Evolutionary conservation across 1,139 yeast species (phyloP).

Genomic region (Yamadazyma mexicana): DNA sequence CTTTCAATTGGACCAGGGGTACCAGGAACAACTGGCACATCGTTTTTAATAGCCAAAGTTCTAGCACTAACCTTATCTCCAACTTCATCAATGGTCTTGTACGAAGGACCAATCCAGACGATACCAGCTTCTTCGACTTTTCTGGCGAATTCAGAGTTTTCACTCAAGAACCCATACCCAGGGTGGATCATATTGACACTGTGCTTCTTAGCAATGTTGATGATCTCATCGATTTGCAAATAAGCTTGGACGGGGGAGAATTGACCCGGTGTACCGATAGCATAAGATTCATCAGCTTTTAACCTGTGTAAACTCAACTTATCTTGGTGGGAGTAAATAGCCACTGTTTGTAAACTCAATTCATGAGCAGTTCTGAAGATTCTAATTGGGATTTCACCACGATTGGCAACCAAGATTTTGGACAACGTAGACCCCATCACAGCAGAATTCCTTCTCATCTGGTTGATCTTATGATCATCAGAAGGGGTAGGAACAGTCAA

Average conservation of each 20-base stretch:
- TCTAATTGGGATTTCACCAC: conserved; percentile 92
- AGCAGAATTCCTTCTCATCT: conserved; percentile 62
- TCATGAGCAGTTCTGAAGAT: conserved; percentile 98
- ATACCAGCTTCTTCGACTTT: conserved; percentile 91
- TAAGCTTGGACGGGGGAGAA: conserved; percentile 96
- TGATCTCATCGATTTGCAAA: conserved; percentile 92
- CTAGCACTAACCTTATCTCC: conserved; percentile 98
- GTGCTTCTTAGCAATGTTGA: conserved; percentile 84
- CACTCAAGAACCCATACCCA: conserved; percentile 95
- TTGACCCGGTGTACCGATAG: conserved; percentile 86
- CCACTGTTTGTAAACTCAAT: conserved; percentile 95
- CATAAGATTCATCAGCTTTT: conserved; percentile 91
- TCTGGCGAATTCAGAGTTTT: conserved; percentile 90
- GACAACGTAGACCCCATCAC: conserved; percentile 60
- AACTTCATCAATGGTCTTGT: conserved; percentile 87
- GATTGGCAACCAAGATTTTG: conserved; percentile 86
- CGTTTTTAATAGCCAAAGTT: conserved; percentile 72
- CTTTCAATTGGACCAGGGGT: conserved; percentile 94
- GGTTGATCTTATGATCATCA: conserved; percentile 34
- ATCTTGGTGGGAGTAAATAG: conserved; percentile 96
- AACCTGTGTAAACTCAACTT: conserved; percentile 91
- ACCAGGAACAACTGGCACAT: conserved; percentile 96
- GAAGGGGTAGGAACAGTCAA: conserved; percentile 17
- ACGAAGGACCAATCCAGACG: conserved; percentile 95
- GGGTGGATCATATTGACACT: conserved; percentile 97